A percentile compares a stretch with the other conserved stretches of the same genome.
These are phyloP conservation scores for Leccinum pachyderme DNA, from an alignment of 1,284 basidiomycete species.

Conservation along the genomic window DNA sequence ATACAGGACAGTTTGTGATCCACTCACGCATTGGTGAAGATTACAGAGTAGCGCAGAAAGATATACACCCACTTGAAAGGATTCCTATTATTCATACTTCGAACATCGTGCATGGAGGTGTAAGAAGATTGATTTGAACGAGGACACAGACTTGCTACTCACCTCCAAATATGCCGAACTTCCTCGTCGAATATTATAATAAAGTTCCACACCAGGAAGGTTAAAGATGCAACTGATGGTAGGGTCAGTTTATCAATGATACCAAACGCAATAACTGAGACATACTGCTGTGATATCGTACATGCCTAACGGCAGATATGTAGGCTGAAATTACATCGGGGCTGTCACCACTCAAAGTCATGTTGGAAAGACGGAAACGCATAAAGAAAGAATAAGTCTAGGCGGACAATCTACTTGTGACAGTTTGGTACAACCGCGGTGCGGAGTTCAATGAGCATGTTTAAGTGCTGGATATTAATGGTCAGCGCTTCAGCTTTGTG, in stretches of 20 bases:
- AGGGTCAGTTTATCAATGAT: conserved; percentile 3
- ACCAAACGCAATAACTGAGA: conserved; percentile 20
- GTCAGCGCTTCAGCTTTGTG: not conserved
- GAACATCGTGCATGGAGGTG: not conserved
- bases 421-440: not conserved
- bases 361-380: not conserved
- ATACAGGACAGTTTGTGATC: not conserved
- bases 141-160: not conserved
- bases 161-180: conserved; percentile 22
- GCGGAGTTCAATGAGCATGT: not conserved
- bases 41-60: conserved; percentile 20
- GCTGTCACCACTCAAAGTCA: not conserved
- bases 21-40: conserved; percentile 20
- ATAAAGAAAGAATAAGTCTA: not conserved
- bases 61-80: conserved; percentile 25
- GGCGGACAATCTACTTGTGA: not conserved
- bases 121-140: not conserved
- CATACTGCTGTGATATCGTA: conserved; percentile 21
- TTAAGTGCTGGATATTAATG: not conserved
- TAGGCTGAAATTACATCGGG: conserved; percentile 8
- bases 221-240: conserved; percentile 9
- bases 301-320: conserved; percentile 5
- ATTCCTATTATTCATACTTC: conserved; percentile 20
- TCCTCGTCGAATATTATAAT: conserved; percentile 20
- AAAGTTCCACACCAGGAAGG: conserved; percentile 20